Percentiles rank a stretch among this genome's conserved stretches.
Evolutionary conservation across 306 rosid genomes (phyloP).

Genomic region (Gastrolobium bilobum): DNA sequence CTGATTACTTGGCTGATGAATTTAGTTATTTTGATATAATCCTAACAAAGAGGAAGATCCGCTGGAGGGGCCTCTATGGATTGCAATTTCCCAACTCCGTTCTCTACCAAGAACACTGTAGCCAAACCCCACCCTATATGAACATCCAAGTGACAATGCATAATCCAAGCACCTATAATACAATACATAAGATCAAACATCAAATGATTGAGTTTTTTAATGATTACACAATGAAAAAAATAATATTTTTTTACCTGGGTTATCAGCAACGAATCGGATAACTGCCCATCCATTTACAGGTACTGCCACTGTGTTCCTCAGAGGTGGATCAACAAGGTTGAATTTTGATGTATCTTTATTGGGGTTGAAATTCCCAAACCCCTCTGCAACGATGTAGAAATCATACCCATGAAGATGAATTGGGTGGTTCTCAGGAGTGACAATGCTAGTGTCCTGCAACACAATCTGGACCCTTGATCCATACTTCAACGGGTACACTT

Average conservation of each 20-base stretch:
- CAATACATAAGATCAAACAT: not conserved
- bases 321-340: conserved; percentile 93
- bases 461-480: conserved; percentile 88
- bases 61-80: conserved; percentile 75
- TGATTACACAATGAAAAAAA: too few species aligned
- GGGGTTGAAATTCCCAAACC: conserved; percentile 85
- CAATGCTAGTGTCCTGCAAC: conserved; percentile 82
- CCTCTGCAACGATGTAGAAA: conserved; percentile 84
- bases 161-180: conserved; percentile 79
- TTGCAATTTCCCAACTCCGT: conserved; percentile 79
- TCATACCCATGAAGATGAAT: conserved; percentile 96
- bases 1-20: conserved; percentile 39
- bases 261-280: conserved; percentile 90
- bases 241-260: conserved; percentile 67
- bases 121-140: conserved; percentile 96
- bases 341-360: conserved; percentile 68
- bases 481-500: conserved; percentile 66
- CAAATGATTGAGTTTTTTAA: not conserved
- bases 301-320: conserved; percentile 86
- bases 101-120: conserved; percentile 84
- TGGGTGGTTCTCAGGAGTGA: conserved; percentile 86
- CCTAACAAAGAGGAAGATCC: conserved; percentile 82
- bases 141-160: conserved; percentile 98
- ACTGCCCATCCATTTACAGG: conserved; percentile 95
- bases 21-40: not conserved